These are phyloP conservation scores for Venturia oleaginea DNA, from an alignment of 2,329 filamentous ascomycete genomes.

Conservation along the genomic window DNA sequence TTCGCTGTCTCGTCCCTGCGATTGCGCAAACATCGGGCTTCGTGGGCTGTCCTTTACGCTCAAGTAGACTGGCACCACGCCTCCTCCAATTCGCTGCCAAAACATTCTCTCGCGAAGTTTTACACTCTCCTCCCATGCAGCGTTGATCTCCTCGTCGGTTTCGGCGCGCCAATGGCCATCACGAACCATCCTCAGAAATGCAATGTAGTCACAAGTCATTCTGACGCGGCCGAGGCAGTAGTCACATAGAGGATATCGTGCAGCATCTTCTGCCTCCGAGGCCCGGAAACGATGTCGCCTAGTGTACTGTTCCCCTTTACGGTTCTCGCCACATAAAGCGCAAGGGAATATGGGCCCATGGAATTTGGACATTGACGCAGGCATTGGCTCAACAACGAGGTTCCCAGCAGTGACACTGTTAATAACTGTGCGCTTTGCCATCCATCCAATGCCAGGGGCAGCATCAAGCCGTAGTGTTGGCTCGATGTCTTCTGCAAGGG, in stretches of 20 bases:
- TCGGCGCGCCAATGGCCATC: constrained; percentile 87
- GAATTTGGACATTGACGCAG: constrained; percentile 45
- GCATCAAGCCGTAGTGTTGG: constrained; percentile 83
- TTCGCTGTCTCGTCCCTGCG: constrained; percentile 20
- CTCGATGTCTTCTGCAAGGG: constrained; percentile 82
- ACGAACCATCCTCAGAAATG: constrained; percentile 65
- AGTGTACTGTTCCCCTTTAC: constrained; percentile 60
- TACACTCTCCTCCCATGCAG: constrained; percentile 91
- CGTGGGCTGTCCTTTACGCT: constrained; percentile 14
- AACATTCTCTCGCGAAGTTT: constrained; percentile 91
- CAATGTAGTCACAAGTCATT: constrained; percentile 84
- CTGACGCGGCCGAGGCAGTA: constrained; percentile 80
- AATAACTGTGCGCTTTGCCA: constrained; percentile 77
- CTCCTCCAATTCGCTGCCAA: constrained; percentile 86
- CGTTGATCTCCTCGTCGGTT: constrained; percentile 72
- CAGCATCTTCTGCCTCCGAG: constrained; percentile 73
- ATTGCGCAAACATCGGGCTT: constrained; percentile 8
- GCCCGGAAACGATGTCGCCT: constrained; percentile 84
- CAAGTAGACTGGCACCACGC: constrained; percentile 62
- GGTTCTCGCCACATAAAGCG: constrained; percentile 77
- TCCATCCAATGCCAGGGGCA: constrained; percentile 86
- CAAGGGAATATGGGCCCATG: constrained; percentile 58
- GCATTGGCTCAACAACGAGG: constrained; percentile 81
- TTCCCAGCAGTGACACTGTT: constrained; percentile 75
- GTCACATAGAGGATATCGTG: constrained; percentile 80